Conservation (phyloP, 306 rosid species). For the Cercis canadensis region DNA sequence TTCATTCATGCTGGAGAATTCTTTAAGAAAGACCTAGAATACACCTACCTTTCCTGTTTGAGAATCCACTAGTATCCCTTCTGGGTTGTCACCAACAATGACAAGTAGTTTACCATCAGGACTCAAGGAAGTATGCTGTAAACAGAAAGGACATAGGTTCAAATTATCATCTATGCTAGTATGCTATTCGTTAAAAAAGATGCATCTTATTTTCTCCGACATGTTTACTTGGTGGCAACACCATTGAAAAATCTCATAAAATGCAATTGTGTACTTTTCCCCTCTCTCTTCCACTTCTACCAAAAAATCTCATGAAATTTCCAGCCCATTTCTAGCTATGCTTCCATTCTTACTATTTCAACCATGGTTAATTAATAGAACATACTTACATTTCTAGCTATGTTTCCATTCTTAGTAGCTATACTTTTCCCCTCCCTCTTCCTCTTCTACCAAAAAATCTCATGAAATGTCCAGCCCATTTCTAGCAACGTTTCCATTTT, state of each 20-base stretch:
- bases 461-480: not conserved
- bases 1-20: no score
- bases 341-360: slow-evolving; percentile 8
- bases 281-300: no score
- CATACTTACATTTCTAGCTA: slow-evolving; percentile 70
- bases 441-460: not conserved
- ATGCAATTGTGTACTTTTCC: no score
- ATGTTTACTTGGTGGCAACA: no score
- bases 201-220: no score
- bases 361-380: slow-evolving; percentile 28
- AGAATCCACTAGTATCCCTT: slow-evolving; percentile 79
- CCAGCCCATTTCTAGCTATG: not conserved
- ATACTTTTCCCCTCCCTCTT: no score
- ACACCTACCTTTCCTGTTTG: slow-evolving; percentile 87
- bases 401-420: no score
- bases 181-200: no score
- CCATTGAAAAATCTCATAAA: no score
- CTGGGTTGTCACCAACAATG: slow-evolving; percentile 89
- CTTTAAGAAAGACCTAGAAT: slow-evolving; percentile 1
- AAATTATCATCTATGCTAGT: not conserved
- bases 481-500: not conserved
- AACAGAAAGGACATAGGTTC: slow-evolving; percentile 24
- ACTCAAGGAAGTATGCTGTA: slow-evolving; percentile 86
- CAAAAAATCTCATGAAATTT: not conserved
- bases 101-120: slow-evolving; percentile 75